Base-by-base conservation (phyloP, 306 rosid species). In the Phaseolus lunatus region DNA sequence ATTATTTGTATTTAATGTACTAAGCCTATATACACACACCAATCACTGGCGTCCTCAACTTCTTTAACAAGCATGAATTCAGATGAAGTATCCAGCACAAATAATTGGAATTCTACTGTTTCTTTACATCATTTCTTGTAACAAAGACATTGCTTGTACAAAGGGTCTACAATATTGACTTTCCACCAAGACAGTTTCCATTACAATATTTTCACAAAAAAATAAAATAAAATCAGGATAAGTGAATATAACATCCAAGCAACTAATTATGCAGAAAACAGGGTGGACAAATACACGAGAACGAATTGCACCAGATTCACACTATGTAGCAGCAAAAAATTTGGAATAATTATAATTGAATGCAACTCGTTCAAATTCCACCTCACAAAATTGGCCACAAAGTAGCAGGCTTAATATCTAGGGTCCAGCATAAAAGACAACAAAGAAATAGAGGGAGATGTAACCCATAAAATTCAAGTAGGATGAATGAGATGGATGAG, bases 41-140 rank as follows among this genome's bases (percentile, higher is more conserved):
- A 3, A 43, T 43, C 4, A 10, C 48, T 43, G 15, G 48, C 13
- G 5, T 43, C 48, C 2, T 11, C 48, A 43, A 43, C n/a, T n/a
- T n/a, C 48, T 43, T 43, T 43, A 11, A 43, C 48, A 43, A 9
- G 14, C 59, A 65, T 61, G 74, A 77, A 65, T 24, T 78, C 61
- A 67, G 70, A 82, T 48, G 23, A 58, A 57, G 72, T 62, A 61
- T 67, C 76, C 82, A 70, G 37, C 29, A 41, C 23, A 64, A 66
- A 24, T 20, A 65, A 33, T 72, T 66, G 56, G 33, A 72, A 41
- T 29, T 56, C 50, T 31, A 22, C 22, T 53, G 52, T 70, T 79
- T 75, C 71, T 14, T 57, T 14, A 65, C 5, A 69, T 48, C 45
- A 47, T 48, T 72, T 52, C 22, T 76, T 62, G 69, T 24, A 16